Percentiles rank a stretch among this genome's conserved stretches.
These are phyloP conservation scores for Phytophthora cactorum DNA, from an alignment of 352 stramenopile genomes.

Conservation along the genomic window DNA sequence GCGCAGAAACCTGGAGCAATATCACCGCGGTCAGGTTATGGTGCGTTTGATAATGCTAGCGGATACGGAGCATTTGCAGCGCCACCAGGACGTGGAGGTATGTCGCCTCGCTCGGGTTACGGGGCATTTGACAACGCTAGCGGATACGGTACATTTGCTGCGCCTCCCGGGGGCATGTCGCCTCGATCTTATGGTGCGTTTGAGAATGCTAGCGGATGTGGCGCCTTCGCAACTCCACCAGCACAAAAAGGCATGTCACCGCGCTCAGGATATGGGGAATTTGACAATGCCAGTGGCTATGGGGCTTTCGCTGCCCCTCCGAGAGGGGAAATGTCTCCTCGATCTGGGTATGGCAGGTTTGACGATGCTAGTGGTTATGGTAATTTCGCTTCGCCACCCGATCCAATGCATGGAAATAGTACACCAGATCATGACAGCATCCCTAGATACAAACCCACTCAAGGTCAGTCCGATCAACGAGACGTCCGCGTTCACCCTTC, in stretches of 20 bases:
- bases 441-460: not conserved
- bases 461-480: not conserved
- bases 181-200: constrained; percentile 34
- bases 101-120: constrained; percentile 34
- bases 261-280: constrained; percentile 36
- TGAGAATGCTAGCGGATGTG: constrained; percentile 41
- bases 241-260: constrained; percentile 27
- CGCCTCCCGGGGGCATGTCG: constrained; percentile 15
- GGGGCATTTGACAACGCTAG: constrained; percentile 41
- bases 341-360: constrained; percentile 33
- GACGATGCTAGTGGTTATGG: constrained; percentile 45
- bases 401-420: not conserved
- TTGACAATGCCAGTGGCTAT: constrained; percentile 36
- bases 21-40: constrained; percentile 38
- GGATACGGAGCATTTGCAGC: constrained; percentile 46
- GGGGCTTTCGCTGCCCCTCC: constrained; percentile 24
- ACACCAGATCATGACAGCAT: not conserved
- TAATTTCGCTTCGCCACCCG: constrained; percentile 18
- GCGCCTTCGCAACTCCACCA: constrained; percentile 38
- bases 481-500: constrained; percentile 29
- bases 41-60: constrained; percentile 41
- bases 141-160: constrained; percentile 25
- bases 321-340: constrained; percentile 9
- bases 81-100: constrained; percentile 21
- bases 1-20: constrained; percentile 9